Conservation (phyloP, 2,329 filamentous ascomycete genomes). For the Apiospora kogelbergensis region DNA sequence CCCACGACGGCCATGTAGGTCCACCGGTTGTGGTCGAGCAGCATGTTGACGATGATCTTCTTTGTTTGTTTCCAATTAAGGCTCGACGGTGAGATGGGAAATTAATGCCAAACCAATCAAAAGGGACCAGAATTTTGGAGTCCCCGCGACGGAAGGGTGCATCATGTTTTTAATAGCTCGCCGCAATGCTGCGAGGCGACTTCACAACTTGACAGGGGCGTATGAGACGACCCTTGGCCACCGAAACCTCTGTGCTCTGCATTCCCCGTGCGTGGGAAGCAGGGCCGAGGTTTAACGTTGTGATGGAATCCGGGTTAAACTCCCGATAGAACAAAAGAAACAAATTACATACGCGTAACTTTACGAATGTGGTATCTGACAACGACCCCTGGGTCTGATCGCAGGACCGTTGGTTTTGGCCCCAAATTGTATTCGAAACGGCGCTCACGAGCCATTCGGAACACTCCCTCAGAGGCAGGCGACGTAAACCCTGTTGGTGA, state of each 20-base stretch:
- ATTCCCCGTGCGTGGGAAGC: background rate
- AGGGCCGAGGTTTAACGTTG: background rate
- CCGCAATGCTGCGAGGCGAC: background rate
- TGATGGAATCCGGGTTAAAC: background rate
- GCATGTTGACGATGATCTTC: background rate
- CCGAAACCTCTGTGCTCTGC: no score
- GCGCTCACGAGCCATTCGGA: background rate
- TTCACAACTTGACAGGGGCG: background rate
- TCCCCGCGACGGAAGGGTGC: background rate
- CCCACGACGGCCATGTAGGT: background rate
- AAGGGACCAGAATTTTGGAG: background rate
- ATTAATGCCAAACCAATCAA: background rate
- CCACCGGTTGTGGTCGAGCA: slow-evolving; percentile 11
- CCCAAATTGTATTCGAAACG: background rate
- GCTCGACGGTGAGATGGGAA: background rate
- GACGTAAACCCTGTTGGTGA: background rate
- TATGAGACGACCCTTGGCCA: background rate
- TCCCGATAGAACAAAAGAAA: background rate
- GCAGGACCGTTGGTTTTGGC: background rate
- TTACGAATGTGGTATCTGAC: background rate
- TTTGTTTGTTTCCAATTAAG: background rate
- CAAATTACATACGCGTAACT: no score
- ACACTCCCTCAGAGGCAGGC: background rate
- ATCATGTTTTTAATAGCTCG: background rate
- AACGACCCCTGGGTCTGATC: background rate